Conservation (phyloP, 2,329 filamentous ascomycete species). For the Neurospora crassa region DNA sequence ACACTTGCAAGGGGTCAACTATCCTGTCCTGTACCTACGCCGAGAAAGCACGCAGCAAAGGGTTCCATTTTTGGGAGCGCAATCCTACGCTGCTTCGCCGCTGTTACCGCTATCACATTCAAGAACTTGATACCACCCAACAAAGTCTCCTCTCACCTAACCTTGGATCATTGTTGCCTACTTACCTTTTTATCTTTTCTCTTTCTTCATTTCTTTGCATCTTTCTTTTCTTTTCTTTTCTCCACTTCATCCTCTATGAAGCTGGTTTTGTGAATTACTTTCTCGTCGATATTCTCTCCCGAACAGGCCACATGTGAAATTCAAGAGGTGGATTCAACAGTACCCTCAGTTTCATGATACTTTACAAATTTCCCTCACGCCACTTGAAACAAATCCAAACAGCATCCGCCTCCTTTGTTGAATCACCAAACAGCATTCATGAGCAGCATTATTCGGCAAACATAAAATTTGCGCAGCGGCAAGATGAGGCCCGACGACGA, state of each 20-base stretch:
- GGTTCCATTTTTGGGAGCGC: neutral
- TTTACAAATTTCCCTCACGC: neutral
- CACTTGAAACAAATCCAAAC: neutral
- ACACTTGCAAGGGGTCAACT: neutral
- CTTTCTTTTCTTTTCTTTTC: neutral
- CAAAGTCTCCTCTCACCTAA: neutral
- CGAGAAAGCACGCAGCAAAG: neutral
- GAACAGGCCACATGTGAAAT: neutral
- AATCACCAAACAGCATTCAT: neutral
- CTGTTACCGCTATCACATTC: neutral
- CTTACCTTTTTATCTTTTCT: neutral
- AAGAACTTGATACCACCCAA: neutral
- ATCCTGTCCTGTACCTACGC: neutral
- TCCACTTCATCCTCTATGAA: neutral
- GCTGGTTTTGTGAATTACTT: neutral
- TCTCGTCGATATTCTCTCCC: neutral
- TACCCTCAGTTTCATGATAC: neutral
- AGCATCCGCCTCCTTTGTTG: neutral
- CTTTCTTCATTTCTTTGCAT: neutral
- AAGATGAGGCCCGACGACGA: conserved; percentile 5
- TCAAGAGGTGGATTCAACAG: neutral
- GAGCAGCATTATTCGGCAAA: neutral
- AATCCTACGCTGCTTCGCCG: neutral
- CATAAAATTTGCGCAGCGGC: neutral
- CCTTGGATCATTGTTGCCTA: neutral